Conservation (phyloP, 2,329 filamentous ascomycete species). For the Ilyonectria mors-panacis region DNA sequence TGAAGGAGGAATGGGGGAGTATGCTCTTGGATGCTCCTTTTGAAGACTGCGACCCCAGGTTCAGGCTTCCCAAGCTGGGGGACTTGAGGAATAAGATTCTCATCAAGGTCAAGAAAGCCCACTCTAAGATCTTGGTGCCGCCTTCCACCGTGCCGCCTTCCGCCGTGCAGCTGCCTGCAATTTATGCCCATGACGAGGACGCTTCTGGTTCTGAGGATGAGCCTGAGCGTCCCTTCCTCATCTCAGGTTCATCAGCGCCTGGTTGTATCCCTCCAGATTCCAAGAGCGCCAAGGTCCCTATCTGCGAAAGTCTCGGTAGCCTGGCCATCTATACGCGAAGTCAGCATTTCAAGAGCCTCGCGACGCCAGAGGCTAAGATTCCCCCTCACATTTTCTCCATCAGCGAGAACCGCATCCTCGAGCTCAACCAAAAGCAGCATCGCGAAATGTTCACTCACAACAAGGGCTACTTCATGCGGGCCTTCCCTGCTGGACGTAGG, state of each 20-base stretch:
- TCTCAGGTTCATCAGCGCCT: slow-evolving; percentile 29
- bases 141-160: slow-evolving; percentile 49
- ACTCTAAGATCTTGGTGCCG: slow-evolving; percentile 52
- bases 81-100: slow-evolving; percentile 85
- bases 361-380: slow-evolving; percentile 72
- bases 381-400: slow-evolving; percentile 88
- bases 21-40: slow-evolving; percentile 76
- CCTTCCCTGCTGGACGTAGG: slow-evolving; percentile 86
- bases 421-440: slow-evolving; percentile 72
- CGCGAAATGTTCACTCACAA: slow-evolving; percentile 90
- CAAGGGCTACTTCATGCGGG: slow-evolving; percentile 87
- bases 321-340: slow-evolving; percentile 91
- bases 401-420: slow-evolving; percentile 81
- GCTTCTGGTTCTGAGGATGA: slow-evolving; percentile 60
- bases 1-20: slow-evolving; percentile 88
- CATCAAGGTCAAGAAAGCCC: slow-evolving; percentile 81
- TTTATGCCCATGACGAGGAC: slow-evolving; percentile 54
- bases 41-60: slow-evolving; percentile 65
- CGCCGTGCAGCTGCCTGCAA: slow-evolving; percentile 51
- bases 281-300: slow-evolving; percentile 65
- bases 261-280: slow-evolving; percentile 34
- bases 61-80: slow-evolving; percentile 77
- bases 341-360: slow-evolving; percentile 82
- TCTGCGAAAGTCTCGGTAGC: slow-evolving; percentile 79
- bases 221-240: slow-evolving; percentile 49